Conservation (phyloP, 1,284 basidiomycete genomes). For the Prillingera fragicola region DNA sequence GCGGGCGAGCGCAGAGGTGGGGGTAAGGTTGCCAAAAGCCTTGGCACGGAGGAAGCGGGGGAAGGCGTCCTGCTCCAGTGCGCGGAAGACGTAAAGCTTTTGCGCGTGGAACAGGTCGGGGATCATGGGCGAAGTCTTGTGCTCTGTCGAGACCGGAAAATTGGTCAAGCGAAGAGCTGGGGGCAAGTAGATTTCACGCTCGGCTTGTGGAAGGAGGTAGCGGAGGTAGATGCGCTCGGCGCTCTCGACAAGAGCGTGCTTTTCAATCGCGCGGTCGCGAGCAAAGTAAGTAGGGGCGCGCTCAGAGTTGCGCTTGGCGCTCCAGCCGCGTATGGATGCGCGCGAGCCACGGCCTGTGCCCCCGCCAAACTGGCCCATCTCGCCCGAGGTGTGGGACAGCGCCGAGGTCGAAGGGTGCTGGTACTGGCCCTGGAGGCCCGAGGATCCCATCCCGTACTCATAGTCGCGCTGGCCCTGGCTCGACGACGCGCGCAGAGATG, state of each 20-base stretch:
- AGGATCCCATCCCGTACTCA: neutral
- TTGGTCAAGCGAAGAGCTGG: conserved; percentile 43
- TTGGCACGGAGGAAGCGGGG: conserved; percentile 91
- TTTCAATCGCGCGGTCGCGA: conserved; percentile 81
- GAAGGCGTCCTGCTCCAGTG: conserved; percentile 97
- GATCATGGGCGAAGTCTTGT: conserved; percentile 75
- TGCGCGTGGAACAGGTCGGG: conserved; percentile 96
- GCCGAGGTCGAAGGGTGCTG: neutral
- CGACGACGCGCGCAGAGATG: no score
- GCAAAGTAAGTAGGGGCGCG: conserved; percentile 77
- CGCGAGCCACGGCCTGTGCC: conserved; percentile 1
- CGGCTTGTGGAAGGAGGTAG: conserved; percentile 65
- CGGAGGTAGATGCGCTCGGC: conserved; percentile 93
- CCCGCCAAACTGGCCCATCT: neutral
- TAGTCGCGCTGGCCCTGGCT: conserved; percentile 66
- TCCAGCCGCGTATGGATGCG: no score
- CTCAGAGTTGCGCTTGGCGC: conserved; percentile 47
- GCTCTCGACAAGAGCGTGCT: conserved; percentile 79
- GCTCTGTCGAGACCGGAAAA: conserved; percentile 57
- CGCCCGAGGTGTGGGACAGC: neutral
- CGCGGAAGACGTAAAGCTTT: conserved; percentile 95
- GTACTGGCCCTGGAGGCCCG: neutral
- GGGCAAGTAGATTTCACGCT: conserved; percentile 89
- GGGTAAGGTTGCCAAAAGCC: conserved; percentile 94
- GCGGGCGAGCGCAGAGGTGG: conserved; percentile 76